Conservation (phyloP, 1,139 yeast genomes). For the Zygoascus hellenicus region DNA sequence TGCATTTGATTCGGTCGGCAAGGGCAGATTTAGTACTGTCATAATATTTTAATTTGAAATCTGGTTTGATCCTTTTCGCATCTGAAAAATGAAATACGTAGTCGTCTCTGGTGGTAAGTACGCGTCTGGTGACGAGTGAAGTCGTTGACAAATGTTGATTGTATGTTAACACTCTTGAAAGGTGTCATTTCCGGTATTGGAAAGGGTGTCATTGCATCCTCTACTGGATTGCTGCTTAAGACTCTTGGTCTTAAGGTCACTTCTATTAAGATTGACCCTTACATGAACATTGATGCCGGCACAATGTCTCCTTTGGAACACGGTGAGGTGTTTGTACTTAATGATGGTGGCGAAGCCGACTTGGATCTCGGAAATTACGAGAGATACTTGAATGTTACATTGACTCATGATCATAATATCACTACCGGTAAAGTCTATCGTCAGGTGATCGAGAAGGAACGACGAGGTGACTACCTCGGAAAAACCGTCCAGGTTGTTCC, state of each 20-base stretch:
- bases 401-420: conserved; percentile 90
- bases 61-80: not conserved
- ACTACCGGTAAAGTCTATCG: conserved; percentile 97
- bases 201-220: conserved; percentile 94
- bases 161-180: conserved; percentile 28
- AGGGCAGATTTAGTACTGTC: conserved; percentile 1
- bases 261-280: conserved; percentile 96
- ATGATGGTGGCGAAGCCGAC: conserved; percentile 99
- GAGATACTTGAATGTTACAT: conserved; percentile 87
- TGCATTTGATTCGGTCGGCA: conserved; percentile 1
- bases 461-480: conserved; percentile 96
- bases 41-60: not conserved
- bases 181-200: conserved; percentile 99
- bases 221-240: conserved; percentile 91
- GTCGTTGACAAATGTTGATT: not conserved
- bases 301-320: conserved; percentile 99
- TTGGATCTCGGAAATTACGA: conserved; percentile 97
- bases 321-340: conserved; percentile 95
- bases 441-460: conserved; percentile 87
- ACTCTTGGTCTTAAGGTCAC: conserved; percentile 93
- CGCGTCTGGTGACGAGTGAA: not conserved
- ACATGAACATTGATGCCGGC: conserved; percentile 98
- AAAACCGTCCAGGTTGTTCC: conserved; percentile 99
- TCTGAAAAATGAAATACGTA: conserved; percentile 78
- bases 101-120: conserved; percentile 85